Percentiles rank a stretch among this genome's conserved stretches.
Evolutionary conservation across 2,329 filamentous ascomycete species (phyloP).

Genomic region (Coniosporium uncinatum): DNA sequence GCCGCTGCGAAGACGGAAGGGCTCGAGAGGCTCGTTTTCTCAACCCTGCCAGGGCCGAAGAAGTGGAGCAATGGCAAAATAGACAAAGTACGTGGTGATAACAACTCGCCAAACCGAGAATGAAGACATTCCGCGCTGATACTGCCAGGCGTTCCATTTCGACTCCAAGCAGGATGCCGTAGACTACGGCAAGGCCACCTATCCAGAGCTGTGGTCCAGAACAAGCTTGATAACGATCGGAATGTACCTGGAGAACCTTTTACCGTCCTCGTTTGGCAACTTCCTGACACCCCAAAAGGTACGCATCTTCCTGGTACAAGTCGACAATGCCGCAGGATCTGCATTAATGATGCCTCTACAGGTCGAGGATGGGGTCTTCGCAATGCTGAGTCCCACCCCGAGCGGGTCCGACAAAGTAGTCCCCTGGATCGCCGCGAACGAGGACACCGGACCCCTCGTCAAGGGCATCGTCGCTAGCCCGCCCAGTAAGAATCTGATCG

Average conservation of each 20-base stretch:
- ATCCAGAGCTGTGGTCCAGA: conserved; percentile 12
- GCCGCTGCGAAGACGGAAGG: conserved; percentile 13
- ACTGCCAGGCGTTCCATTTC: conserved; percentile 19
- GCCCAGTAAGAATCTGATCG: conserved; percentile 18
- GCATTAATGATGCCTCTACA: conserved; percentile 8
- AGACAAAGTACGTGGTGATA: no score
- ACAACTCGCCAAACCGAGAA: no score
- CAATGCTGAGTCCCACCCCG: background rate
- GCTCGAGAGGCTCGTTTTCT: conserved; percentile 15
- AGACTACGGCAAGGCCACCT: conserved; percentile 14
- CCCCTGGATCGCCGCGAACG: conserved; percentile 12
- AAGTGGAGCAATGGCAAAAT: conserved; percentile 16
- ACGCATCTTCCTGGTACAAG: conserved; percentile 12
- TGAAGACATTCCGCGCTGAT: no score
- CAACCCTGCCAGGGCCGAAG: conserved; percentile 14
- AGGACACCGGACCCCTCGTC: conserved; percentile 16
- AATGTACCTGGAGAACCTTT: conserved; percentile 15
- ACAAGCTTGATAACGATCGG: conserved; percentile 18
- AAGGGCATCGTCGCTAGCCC: conserved; percentile 15
- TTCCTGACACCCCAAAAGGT: conserved; percentile 12
- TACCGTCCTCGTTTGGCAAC: conserved; percentile 12
- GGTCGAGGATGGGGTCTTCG: conserved; percentile 8
- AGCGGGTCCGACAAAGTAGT: conserved; percentile 12
- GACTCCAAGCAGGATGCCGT: conserved; percentile 19
- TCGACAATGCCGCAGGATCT: conserved; percentile 5